Base-by-base conservation (phyloP, 2,329 filamentous ascomycete genomes). In the Xylaria sp. region DNA sequence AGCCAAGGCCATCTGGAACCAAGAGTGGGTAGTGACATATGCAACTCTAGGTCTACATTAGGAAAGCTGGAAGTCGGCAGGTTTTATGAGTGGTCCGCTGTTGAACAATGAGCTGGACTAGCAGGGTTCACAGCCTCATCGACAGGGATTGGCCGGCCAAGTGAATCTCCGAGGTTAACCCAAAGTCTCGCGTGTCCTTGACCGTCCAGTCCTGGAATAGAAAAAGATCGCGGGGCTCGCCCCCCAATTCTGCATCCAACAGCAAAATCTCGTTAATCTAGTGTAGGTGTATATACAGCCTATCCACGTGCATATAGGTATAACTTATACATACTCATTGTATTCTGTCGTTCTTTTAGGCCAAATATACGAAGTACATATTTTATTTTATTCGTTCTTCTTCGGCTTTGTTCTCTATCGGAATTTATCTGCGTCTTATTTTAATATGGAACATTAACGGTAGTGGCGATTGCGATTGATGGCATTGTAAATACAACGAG, bases 101-200 rank as follows among this genome's bases (percentile, higher is more conserved):
- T 61, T 57, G 62, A 13, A 17, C n/a, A 58, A 38, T 13, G 54
- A 59, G 56, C 60, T 59, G 60, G 5, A 28, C 51, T 28, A 59
- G 46, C 66, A 60, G 63, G 67, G 67, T 59, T 68, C 66, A 68
- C 68, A 70, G 65, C 66, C 65, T 68, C 68, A 57, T 53, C 6
- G n/a, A 40, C 65, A 68, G 53, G 67, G 67, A 38, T 64, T 28
- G 17, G 28, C 33, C 59, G 67, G 49, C 36, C 58, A 60, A 54
- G 49, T 36, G 44, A 64, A 57, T 40, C 33, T 64, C 67, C 64
- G 59, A 58, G 42, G 23, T 13, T 20, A 46, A 59, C 33, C 56
- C 53, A 20, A 44, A 54, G 36, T 40, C 54, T 40, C 33, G 54
- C 36, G 23, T 17, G 56, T 46, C 56, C 36, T 38, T 4, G 36